These are phyloP conservation scores for Dryas alaskensis DNA, from an alignment of 306 rosid species.

Conservation along the genomic window DNA sequence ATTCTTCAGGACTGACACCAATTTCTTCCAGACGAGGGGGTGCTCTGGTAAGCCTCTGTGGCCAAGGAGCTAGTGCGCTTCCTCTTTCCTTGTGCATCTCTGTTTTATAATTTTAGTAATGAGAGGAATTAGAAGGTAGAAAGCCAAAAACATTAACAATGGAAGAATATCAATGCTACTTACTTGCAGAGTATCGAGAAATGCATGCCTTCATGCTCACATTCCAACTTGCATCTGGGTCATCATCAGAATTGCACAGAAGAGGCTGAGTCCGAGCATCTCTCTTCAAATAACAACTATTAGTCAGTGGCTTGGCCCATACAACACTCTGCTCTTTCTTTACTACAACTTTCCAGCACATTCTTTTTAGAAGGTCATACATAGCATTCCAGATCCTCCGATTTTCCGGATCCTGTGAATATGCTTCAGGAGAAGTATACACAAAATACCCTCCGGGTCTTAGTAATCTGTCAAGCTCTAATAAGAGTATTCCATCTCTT, in stretches of 20 bases:
- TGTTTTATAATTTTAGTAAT: conserved; percentile 23
- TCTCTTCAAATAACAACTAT: conserved; percentile 58
- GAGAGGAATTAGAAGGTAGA: conserved; percentile 1
- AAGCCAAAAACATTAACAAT: neutral
- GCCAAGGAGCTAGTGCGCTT: conserved; percentile 53
- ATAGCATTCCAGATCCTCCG: conserved; percentile 50
- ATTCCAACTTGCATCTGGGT: conserved; percentile 56
- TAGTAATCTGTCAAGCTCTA: conserved; percentile 59
- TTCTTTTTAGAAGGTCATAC: conserved; percentile 44
- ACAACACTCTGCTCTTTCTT: conserved; percentile 59
- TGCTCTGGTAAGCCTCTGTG: conserved; percentile 50
- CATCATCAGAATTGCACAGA: conserved; percentile 38
- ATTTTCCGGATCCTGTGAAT: conserved; percentile 51
- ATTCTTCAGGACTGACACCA: conserved; percentile 49
- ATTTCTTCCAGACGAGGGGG: conserved; percentile 57
- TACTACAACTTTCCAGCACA: conserved; percentile 57
- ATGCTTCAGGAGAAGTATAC: conserved; percentile 65
- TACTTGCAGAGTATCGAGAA: conserved; percentile 49
- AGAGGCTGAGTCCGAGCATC: conserved; percentile 40
- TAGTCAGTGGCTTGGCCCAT: conserved; percentile 54
- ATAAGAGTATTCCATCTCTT: conserved; percentile 52
- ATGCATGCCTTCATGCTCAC: conserved; percentile 58
- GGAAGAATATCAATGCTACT: conserved; percentile 15
- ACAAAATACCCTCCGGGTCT: conserved; percentile 65
- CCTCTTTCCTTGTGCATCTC: conserved; percentile 52